Evolutionary conservation across 2,329 filamentous ascomycete species (phyloP), one percentile per base, ranked within the genome.

Genomic region (Penicillium sumatraense): DNA sequence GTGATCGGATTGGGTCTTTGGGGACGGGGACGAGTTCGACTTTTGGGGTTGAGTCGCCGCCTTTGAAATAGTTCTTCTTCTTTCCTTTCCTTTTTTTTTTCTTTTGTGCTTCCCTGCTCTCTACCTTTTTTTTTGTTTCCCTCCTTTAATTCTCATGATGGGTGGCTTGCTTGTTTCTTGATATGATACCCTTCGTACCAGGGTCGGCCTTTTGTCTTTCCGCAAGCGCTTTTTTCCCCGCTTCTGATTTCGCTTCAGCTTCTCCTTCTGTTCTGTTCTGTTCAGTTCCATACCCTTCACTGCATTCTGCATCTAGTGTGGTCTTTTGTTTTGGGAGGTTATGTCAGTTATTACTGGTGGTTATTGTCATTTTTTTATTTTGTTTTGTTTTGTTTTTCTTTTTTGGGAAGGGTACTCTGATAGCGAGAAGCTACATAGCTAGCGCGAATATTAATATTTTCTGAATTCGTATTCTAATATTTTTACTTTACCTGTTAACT

Each of bases 1-100:
- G 42, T 4, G 11, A 45, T 5, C 54, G 33, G 8, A 31, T 54
- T n/a, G 53, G 49, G 2, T 52, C 49, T n/a, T 38, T 29, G 2
- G 52, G 58, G 21, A 52, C 33, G 2, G 52, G 58, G 21, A 52
- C 57, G 1, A 49, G 26, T 13, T 60, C 53, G 20, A 58, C 56
- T 2, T 21, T 56, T 26, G 62, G 62, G 47, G 53, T 52, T 35
- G 18, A 35, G 5, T 21, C 58, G 1, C 11, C 36, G 3, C 49
- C 48, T n/a, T n/a, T n/a, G 6, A 58, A 53, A 16, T 50, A 36
- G 27, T 26, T 31, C 5, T 27, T 23, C 7, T 13, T 35, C 2
- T 38, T 41, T 13, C 1, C 35, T 26, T 31, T 21, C 8, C 27
- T 20, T 36, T 27, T n/a, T 21, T 27, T 41, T 38, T 20, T 44